These are phyloP conservation scores for Metarhizium brunneum DNA, from an alignment of 2,329 filamentous ascomycete genomes.

Conservation along the genomic window DNA sequence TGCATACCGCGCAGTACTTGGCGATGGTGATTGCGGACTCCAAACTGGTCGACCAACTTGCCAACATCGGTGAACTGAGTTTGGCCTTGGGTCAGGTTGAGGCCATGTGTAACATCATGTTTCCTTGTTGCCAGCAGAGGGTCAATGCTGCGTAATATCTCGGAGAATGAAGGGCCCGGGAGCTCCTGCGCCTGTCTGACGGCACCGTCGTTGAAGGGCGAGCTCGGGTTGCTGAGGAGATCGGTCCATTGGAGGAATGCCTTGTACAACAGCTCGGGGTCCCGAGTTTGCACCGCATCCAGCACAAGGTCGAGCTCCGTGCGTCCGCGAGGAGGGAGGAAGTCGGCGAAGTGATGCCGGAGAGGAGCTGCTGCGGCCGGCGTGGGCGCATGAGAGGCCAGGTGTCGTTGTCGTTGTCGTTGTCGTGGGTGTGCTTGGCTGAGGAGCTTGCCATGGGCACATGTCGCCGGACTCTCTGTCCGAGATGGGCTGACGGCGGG, in stretches of 20 bases:
- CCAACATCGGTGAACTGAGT: conserved; percentile 28
- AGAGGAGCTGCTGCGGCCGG: conserved; percentile 4
- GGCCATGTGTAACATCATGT: conserved; percentile 37
- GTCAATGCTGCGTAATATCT: conserved; percentile 53
- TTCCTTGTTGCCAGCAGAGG: conserved; percentile 37
- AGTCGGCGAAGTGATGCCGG: conserved; percentile 5
- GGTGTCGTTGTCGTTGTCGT: conserved; percentile 14
- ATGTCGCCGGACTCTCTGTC: conserved; percentile 9
- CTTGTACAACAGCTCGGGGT: conserved; percentile 13
- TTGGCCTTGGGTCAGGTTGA: conserved; percentile 29
- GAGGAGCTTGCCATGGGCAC: conserved; percentile 4
- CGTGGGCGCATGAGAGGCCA: conserved; percentile 13
- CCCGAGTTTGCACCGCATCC: conserved; percentile 20
- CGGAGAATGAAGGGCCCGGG: conserved; percentile 48
- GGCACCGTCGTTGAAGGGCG: conserved; percentile 14
- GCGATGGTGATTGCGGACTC: conserved; percentile 33
- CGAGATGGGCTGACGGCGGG: conserved; percentile 4
- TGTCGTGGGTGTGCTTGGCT: not conserved
- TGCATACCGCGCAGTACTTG: conserved; percentile 26
- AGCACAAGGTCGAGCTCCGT: conserved; percentile 18
- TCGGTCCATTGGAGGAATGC: conserved; percentile 19
- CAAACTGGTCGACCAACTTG: conserved; percentile 30
- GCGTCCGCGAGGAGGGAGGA: conserved; percentile 7
- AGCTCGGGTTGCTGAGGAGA: conserved; percentile 11
- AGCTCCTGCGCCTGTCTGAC: conserved; percentile 28